Conservation (phyloP, 1,139 yeast genomes). For the Kodamaea suecica region DNA sequence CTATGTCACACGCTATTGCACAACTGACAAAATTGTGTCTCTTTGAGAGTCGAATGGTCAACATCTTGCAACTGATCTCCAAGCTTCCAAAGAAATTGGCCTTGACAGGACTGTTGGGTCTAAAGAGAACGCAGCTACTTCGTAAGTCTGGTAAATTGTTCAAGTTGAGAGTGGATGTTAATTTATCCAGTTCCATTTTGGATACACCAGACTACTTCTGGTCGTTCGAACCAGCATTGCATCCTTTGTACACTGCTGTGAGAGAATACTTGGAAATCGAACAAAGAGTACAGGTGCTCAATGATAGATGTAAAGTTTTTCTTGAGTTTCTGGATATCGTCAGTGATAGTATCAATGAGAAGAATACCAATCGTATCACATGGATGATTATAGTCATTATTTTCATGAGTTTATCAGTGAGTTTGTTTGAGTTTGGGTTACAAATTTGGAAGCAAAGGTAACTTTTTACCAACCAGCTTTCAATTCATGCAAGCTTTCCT, state of each 20-base stretch:
- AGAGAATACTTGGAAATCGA: slow-evolving; percentile 92
- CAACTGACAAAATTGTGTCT: slow-evolving; percentile 90
- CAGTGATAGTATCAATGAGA: slow-evolving; percentile 91
- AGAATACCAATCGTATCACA: slow-evolving; percentile 85
- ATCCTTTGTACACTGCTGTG: slow-evolving; percentile 85
- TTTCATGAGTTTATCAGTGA: slow-evolving; percentile 70
- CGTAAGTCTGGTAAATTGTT: slow-evolving; percentile 88
- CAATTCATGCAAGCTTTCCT: too few relatives aligned
- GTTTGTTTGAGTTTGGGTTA: slow-evolving; percentile 37
- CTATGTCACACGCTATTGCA: slow-evolving; percentile 95
- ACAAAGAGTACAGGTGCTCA: slow-evolving; percentile 87
- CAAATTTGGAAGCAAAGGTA: background rate
- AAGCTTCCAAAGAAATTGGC: slow-evolving; percentile 88
- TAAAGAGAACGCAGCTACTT: slow-evolving; percentile 72
- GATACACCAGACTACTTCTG: slow-evolving; percentile 97
- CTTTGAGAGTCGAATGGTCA: slow-evolving; percentile 89
- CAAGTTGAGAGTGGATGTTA: slow-evolving; percentile 89
- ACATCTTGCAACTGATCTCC: slow-evolving; percentile 77
- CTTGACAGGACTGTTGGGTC: slow-evolving; percentile 79
- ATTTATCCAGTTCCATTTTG: slow-evolving; percentile 80
- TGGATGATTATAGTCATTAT: slow-evolving; percentile 87
- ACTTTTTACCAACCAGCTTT: background rate
- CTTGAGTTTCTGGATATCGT: slow-evolving; percentile 90
- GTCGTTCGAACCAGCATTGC: slow-evolving; percentile 93
- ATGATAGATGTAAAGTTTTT: slow-evolving; percentile 91